These are phyloP conservation scores for Nitzschia sp. DNA, from an alignment of 108 stramenopile genomes.

Conservation along the genomic window DNA sequence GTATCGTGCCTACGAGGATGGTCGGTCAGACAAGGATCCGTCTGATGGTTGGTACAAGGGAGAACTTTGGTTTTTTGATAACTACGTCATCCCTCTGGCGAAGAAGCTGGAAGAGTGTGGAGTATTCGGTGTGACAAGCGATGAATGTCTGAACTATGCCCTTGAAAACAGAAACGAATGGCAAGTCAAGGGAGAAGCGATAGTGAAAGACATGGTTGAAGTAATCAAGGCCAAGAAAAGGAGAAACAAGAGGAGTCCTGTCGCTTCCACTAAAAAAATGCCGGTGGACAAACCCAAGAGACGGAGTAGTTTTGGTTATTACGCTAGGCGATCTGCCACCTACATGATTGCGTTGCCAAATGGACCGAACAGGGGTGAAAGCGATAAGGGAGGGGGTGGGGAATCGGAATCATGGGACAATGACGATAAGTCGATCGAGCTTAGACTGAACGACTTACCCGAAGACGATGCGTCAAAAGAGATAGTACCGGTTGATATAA, in stretches of 20 bases:
- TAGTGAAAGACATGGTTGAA: conserved; percentile 14
- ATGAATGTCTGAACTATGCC: conserved; percentile 27
- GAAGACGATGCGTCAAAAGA: neutral
- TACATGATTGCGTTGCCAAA: neutral
- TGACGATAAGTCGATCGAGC: neutral
- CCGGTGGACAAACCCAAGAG: neutral
- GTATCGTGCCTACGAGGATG: conserved; percentile 24
- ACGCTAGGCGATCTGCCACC: conserved; percentile 1
- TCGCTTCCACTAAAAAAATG: neutral
- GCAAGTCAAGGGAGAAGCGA: conserved; percentile 18
- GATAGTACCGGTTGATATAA: too few relatives aligned
- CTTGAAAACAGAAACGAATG: conserved; percentile 24
- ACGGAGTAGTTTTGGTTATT: neutral
- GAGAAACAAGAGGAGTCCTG: too few relatives aligned
- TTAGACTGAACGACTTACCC: neutral
- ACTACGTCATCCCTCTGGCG: conserved; percentile 28
- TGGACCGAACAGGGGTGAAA: neutral
- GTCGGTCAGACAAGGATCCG: conserved; percentile 23
- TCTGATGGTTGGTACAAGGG: conserved; percentile 37
- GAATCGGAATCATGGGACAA: neutral
- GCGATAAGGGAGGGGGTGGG: neutral
- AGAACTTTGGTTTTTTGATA: conserved; percentile 33
- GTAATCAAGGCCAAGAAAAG: neutral
- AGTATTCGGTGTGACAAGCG: conserved; percentile 24
- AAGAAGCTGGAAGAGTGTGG: conserved; percentile 28